Evolutionary conservation across 495 filamentous ascomycete genomes (phyloP), one percentile per base, ranked within the genome.

Genomic region (Clohesyomyces aquaticus): DNA sequence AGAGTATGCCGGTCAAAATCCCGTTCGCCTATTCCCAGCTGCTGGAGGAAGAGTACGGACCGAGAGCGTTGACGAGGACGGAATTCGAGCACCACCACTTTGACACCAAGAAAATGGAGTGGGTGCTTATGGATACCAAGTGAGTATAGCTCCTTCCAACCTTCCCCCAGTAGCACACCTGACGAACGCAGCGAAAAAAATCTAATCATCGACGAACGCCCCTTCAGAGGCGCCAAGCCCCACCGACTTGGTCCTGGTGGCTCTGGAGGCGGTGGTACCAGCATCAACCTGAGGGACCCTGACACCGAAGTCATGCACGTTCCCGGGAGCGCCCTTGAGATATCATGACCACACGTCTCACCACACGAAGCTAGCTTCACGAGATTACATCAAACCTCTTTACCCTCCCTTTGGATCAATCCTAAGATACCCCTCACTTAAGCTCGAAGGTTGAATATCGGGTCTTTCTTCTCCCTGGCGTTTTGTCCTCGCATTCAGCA

Each of bases 21-120:
- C 92, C 92, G 8, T 93, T 83, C 67, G 81, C 82, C 26, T 95
- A 91, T 72, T 82, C 88, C 12, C 78, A 82, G 59, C 79, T 96
- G 23, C 78, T 96, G 60, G 77, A 80, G 32, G 85, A 87, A 47
- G 91, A 96, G 75, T 96, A 96, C 67, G 85, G 88, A 16, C 64
- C 75, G 3, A 82, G 80, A 61, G 82, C 88, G 6, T 72, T 96
- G 70, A 84, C 83, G 0, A 77, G 79, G 38, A 87, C 84, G 6
- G 76, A 80, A 52, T 93, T 85, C 73, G 76, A 82, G 65, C 55
- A 56, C 4, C 65, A 71, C 53, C 38, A 55, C 28, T 72, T 70
- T 35, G 58, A 61, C 18, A 21, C 54, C 55, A 52, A 65, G 10
- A 54, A 38, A 43, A 63, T 60, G 63, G 63, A 72, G 56, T 70